These are phyloP conservation scores for Bombardia bombarda DNA, from an alignment of 495 filamentous ascomycete genomes.

Conservation along the genomic window DNA sequence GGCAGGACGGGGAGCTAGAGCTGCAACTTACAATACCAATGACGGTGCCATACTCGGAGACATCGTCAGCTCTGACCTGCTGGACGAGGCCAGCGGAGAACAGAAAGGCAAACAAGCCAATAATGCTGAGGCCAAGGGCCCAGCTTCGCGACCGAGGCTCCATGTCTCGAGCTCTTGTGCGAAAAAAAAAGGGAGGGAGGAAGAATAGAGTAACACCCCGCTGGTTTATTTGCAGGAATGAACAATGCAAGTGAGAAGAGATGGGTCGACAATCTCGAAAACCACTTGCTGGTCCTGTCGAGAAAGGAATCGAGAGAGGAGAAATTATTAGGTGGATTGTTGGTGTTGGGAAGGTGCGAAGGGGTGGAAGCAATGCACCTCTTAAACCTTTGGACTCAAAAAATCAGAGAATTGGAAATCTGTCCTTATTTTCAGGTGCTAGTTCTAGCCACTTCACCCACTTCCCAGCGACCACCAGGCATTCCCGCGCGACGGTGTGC, in stretches of 20 bases:
- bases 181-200: constrained; percentile 5
- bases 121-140: constrained; percentile 34
- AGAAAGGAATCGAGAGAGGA: constrained; percentile 1
- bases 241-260: constrained; percentile 4
- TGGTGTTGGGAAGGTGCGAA: constrained; percentile 2
- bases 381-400: constrained; percentile 4
- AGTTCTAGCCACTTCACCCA: constrained; percentile 1
- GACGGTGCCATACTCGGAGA: constrained; percentile 76
- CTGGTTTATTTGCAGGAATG: background rate
- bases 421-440: constrained; percentile 17
- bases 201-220: background rate
- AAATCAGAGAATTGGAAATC: constrained; percentile 15
- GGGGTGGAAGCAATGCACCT: constrained; percentile 4
- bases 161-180: constrained; percentile 30
- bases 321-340: background rate
- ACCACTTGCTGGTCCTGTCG: background rate
- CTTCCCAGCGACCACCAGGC: background rate
- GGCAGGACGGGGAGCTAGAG: background rate
- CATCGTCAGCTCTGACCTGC: constrained; percentile 65
- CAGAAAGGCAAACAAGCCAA: constrained; percentile 68
- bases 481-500: too few species aligned
- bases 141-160: constrained; percentile 44
- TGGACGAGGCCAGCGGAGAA: constrained; percentile 64
- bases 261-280: background rate
- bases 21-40: constrained; percentile 70